phyloP scores from a whole-genome alignment of 1,284 basidiomycete species.

The Ganoderma sinense region DNA sequence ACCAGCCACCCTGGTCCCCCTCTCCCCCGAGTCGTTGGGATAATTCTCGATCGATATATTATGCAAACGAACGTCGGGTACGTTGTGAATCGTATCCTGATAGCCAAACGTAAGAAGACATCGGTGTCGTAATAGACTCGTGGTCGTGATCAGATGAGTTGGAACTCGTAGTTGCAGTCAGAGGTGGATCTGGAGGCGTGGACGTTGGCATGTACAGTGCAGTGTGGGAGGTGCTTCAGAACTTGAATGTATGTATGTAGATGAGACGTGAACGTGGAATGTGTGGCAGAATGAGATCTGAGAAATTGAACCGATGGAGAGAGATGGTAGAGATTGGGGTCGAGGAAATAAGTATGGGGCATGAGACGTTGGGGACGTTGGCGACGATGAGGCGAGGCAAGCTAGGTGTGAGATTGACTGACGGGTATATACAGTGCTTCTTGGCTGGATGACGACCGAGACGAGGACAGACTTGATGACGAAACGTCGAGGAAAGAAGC shows the following conservation, averaged over 20 bases:
- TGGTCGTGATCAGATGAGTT: slow-evolving; percentile 1
- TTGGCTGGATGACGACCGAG: not conserved
- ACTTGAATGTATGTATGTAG: not conserved
- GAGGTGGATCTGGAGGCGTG: not conserved
- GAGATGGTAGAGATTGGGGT: not conserved
- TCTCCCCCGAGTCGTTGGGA: not conserved
- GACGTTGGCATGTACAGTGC: not conserved
- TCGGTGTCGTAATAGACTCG: too few species aligned
- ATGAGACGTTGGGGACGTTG: not conserved
- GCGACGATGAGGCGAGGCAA: not conserved
- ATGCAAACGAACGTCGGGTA: not conserved
- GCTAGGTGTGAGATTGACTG: not conserved
- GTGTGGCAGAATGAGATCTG: not conserved
- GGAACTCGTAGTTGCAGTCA: not conserved
- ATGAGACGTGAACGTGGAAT: not conserved
- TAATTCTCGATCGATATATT: not conserved
- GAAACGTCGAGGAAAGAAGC: not conserved
- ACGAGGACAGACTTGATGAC: not conserved
- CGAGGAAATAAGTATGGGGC: not conserved
- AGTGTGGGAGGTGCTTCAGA: not conserved
- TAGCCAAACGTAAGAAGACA: slow-evolving; percentile 1
- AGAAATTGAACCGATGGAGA: not conserved
- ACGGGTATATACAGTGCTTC: slow-evolving; percentile 11
- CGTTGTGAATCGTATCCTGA: not conserved
- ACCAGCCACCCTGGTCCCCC: too few species aligned